phyloP scores from a whole-genome alignment of 1,284 basidiomycete species.

The Mycena sp. region DNA sequence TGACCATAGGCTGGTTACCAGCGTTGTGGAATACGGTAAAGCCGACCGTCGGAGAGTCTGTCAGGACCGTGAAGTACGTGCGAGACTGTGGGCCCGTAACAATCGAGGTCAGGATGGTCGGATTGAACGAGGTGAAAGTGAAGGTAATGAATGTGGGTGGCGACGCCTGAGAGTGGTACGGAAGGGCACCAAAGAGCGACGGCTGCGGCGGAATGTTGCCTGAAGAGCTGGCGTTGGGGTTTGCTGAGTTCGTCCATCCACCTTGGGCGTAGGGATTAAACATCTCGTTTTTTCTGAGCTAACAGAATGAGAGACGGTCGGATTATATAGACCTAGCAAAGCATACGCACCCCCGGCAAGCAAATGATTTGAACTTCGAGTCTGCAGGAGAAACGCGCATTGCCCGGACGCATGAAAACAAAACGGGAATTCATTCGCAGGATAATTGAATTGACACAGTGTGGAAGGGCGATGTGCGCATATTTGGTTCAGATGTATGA shows the following conservation, averaged over 20 bases:
- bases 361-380: no score
- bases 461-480: neutral
- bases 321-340: neutral
- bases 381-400: no score
- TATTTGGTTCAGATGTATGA: neutral
- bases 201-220: slow-evolving; percentile 35
- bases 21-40: slow-evolving; percentile 55
- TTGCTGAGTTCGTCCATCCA: slow-evolving; percentile 22
- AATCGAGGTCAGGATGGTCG: slow-evolving; percentile 53
- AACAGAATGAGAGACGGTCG: no score
- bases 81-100: slow-evolving; percentile 52
- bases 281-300: neutral
- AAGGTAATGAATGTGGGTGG: slow-evolving; percentile 47
- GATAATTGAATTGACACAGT: neutral
- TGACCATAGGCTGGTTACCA: slow-evolving; percentile 50
- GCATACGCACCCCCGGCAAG: no score
- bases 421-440: neutral
- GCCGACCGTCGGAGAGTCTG: slow-evolving; percentile 47
- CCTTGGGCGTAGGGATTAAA: slow-evolving; percentile 20
- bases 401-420: slow-evolving; percentile 2
- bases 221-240: neutral
- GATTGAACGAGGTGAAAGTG: slow-evolving; percentile 52
- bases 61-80: slow-evolving; percentile 44
- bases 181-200: slow-evolving; percentile 23
- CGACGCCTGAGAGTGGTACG: neutral